A percentile compares a stretch with the other conserved stretches of the same genome.
Evolutionary conservation across 495 filamentous ascomycete genomes (phyloP).

Genomic region (Elaphomyces granulatus): DNA sequence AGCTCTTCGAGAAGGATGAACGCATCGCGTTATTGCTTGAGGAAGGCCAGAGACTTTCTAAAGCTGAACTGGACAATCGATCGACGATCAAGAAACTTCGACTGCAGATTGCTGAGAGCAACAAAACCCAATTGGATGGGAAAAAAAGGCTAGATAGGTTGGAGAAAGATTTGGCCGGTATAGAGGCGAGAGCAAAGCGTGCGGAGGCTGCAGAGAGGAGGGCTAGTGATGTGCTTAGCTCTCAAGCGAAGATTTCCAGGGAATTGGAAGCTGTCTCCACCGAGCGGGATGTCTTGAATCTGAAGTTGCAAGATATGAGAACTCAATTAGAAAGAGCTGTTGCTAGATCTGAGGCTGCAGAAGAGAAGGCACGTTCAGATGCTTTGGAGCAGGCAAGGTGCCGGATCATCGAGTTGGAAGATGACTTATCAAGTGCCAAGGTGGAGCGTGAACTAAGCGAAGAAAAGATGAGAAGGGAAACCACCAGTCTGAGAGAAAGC

Average conservation of each 20-base stretch:
- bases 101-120: constrained; percentile 45
- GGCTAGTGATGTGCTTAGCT: constrained; percentile 47
- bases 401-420: constrained; percentile 51
- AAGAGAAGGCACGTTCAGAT: constrained; percentile 51
- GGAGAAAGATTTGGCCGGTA: constrained; percentile 43
- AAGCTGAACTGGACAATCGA: constrained; percentile 69
- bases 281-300: constrained; percentile 52
- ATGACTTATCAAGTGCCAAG: constrained; percentile 52
- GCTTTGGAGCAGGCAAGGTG: constrained; percentile 55
- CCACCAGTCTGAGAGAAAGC: constrained; percentile 53
- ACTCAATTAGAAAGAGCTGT: constrained; percentile 53
- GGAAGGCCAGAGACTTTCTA: constrained; percentile 81
- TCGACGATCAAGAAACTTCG: constrained; percentile 74
- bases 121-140: constrained; percentile 29
- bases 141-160: constrained; percentile 49
- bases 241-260: constrained; percentile 49
- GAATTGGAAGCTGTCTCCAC: constrained; percentile 52
- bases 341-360: constrained; percentile 50
- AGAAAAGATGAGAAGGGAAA: constrained; percentile 55
- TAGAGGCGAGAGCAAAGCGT: constrained; percentile 45
- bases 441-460: constrained; percentile 64
- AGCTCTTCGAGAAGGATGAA: constrained; percentile 76
- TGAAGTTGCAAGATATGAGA: constrained; percentile 53
- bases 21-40: constrained; percentile 79
- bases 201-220: constrained; percentile 53